Conservation (phyloP, 169 alveolate genomes). For the Eimeria acervulina region DNA sequence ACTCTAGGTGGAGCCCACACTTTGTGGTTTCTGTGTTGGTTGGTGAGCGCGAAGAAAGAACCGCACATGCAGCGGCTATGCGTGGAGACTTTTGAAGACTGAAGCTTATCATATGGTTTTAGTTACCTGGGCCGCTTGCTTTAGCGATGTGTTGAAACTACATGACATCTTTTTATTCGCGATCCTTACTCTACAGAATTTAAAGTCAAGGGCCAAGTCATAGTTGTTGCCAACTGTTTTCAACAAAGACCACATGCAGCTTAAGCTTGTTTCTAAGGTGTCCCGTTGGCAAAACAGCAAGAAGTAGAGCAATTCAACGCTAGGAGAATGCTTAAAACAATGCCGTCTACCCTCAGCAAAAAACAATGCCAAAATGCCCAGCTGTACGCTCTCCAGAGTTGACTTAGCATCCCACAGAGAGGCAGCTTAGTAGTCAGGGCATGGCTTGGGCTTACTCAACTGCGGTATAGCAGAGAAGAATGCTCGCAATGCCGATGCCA, state of each 20-base stretch:
- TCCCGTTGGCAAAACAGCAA: background rate
- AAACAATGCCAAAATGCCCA: background rate
- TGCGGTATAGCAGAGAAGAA: conserved; percentile 88
- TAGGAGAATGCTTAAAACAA: background rate
- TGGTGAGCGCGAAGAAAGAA: background rate
- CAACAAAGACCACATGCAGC: background rate
- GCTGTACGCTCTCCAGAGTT: background rate
- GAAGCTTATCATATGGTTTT: background rate
- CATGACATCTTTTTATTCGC: conserved; percentile 34
- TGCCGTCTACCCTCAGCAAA: background rate
- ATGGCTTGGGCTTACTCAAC: conserved; percentile 50
- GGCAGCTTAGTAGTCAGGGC: background rate
- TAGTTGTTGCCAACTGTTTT: conserved; percentile 31
- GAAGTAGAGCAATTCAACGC: background rate
- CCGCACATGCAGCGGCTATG: background rate
- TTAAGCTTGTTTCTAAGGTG: background rate
- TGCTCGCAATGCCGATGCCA: conserved; percentile 87
- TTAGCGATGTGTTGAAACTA: background rate
- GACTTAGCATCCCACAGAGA: background rate
- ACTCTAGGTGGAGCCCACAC: background rate
- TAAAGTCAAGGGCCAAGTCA: conserved; percentile 43
- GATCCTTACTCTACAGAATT: conserved; percentile 32
- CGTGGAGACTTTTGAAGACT: background rate
- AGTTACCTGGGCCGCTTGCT: conserved; percentile 28
- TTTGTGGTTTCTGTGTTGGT: background rate